Evolutionary conservation across 2,329 filamentous ascomycete genomes (phyloP), one percentile per base, ranked within the genome.

Genomic region (Stagonosporopsis cucurbitacearum): DNA sequence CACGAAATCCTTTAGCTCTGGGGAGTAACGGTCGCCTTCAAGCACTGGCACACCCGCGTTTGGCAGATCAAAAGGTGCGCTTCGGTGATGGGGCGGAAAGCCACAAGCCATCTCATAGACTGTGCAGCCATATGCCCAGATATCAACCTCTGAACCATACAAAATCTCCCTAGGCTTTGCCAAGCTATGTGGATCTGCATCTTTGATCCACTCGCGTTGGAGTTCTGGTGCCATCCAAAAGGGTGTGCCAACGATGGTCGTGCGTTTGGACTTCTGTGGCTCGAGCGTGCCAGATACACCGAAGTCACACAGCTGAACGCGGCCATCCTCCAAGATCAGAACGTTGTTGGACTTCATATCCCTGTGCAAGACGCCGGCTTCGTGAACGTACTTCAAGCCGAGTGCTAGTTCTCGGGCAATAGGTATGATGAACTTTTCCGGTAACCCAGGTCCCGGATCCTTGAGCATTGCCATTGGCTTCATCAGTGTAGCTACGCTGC

Each of bases 221-320:
- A 94, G 81, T 67, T 95, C 91, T 0, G 89, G 90, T 0, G 91
- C 89, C 90, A 95, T 93, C 89, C 90, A 95, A 74, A 93, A 87
- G 3, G 88, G 88, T 0, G 91, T 95, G 20, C 91, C 91, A 52
- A 94, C 89, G 44, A 94, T 88, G 0, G 91, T 94, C 4, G 88
- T 88, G 49, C 90, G 82, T 76, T 95, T 95, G 66, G 90, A 87
- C 50, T 87, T 83, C 63, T 90, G 88, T 37, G 83, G 88, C 70
- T 93, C 89, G 53, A 93, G 84, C 42, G 91, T 85, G 40, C 89
- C 90, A 26, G 91, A 89, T 43, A 95, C 90, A 61, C 91, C 91
- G 73, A 95, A 95, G 71, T 95, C 91, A 70, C 90, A 92, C 30
- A 95, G 83, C 72, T 95, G 91, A 7, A 95, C 88, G 25, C 85